phyloP scores from a whole-genome alignment of 2,329 filamentous ascomycete genomes.

The Ophiocordyceps sinensis region DNA sequence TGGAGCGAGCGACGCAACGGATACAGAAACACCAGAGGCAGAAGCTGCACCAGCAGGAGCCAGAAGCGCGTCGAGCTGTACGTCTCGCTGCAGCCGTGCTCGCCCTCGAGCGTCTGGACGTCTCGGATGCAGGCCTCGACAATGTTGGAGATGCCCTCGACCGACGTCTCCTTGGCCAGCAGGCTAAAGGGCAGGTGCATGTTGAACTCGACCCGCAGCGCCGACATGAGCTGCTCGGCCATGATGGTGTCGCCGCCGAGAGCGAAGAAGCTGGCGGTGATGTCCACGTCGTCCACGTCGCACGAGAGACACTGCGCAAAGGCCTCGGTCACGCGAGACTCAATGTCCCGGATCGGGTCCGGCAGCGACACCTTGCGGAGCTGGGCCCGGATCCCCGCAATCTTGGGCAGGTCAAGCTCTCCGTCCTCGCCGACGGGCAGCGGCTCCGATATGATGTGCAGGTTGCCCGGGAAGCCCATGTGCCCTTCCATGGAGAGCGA shows the following conservation, averaged over 20 bases:
- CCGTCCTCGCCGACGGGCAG: conserved; percentile 1
- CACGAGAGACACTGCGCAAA: conserved; percentile 27
- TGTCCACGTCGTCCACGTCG: conserved; percentile 13
- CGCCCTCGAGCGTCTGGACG: conserved; percentile 3
- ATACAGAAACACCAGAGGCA: conserved; percentile 33
- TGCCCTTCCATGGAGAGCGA: conserved; percentile 1
- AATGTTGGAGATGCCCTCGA: conserved; percentile 21
- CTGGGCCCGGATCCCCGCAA: conserved; percentile 15
- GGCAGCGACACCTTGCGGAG: conserved; percentile 5
- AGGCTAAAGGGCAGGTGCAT: conserved; percentile 33
- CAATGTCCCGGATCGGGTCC: conserved; percentile 6
- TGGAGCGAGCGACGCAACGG: conserved; percentile 33
- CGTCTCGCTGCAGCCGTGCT: conserved; percentile 23
- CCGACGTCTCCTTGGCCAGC: conserved; percentile 32
- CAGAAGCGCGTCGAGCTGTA: conserved; percentile 33
- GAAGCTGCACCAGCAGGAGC: conserved; percentile 34
- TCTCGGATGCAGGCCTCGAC: conserved; percentile 14
- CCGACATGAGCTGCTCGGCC: conserved; percentile 15
- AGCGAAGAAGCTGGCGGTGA: conserved; percentile 28
- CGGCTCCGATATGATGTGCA: conserved; percentile 1
- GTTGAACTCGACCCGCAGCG: conserved; percentile 30
- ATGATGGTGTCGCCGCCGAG: conserved; percentile 33
- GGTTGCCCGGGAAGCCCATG: conserved; percentile 1
- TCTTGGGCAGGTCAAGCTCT: conserved; percentile 10
- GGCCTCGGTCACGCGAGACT: conserved; percentile 20